Conservation (phyloP, 2,329 filamentous ascomycete genomes). For the Microsporum audouinii region DNA sequence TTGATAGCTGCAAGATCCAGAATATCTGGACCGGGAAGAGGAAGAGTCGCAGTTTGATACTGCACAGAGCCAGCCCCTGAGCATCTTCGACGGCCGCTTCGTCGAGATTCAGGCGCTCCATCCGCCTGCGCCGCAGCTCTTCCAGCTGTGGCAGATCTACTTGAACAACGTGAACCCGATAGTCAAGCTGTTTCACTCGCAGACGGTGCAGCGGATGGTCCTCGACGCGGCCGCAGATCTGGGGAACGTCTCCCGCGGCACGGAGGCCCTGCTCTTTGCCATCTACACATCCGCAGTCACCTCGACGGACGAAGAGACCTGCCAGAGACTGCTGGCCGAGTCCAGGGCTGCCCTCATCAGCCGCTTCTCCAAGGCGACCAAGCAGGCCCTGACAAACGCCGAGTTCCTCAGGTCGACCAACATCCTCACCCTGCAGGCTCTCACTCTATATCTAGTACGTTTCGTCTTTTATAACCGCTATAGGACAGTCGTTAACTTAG, state of each 20-base stretch:
- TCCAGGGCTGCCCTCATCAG: slow-evolving; percentile 31
- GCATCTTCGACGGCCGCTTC: background rate
- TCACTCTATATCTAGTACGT: slow-evolving; percentile 46
- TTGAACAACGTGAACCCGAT: slow-evolving; percentile 40
- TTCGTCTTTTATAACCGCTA: background rate
- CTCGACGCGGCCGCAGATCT: slow-evolving; percentile 36
- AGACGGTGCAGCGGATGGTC: slow-evolving; percentile 38
- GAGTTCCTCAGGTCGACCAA: slow-evolving; percentile 33
- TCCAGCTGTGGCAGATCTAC: slow-evolving; percentile 17
- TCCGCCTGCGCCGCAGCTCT: slow-evolving; percentile 6
- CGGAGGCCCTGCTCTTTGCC: slow-evolving; percentile 46
- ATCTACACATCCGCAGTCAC: slow-evolving; percentile 48
- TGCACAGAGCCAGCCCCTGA: background rate
- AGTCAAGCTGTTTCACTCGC: slow-evolving; percentile 45
- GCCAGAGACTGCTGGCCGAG: slow-evolving; percentile 21
- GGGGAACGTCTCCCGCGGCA: slow-evolving; percentile 36
- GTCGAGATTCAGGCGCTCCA: slow-evolving; percentile 6
- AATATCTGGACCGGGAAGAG: background rate
- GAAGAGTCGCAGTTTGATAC: background rate
- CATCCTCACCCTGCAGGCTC: slow-evolving; percentile 41
- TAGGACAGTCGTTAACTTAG: background rate
- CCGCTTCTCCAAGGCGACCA: slow-evolving; percentile 46
- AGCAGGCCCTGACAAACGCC: slow-evolving; percentile 44
- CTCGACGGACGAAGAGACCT: slow-evolving; percentile 32
- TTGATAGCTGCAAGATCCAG: background rate